Evolutionary conservation across 495 filamentous ascomycete species (phyloP).

Genomic region (Podospora sp.): DNA sequence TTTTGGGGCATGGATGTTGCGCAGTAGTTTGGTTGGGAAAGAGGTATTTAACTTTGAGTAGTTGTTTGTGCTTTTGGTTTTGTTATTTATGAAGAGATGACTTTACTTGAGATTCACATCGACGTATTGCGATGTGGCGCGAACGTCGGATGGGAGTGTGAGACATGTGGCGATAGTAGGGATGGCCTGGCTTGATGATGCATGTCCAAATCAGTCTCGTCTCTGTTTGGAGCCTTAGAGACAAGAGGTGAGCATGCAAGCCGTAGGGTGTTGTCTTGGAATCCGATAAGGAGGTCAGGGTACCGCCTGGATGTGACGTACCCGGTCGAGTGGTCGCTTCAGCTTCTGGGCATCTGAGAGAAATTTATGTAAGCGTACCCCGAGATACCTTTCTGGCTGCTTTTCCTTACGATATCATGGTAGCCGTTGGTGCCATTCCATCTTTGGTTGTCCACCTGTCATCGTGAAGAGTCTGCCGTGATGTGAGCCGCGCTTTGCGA

Average conservation of each 20-base stretch:
- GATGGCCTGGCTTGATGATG: not conserved
- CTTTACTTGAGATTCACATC: not conserved
- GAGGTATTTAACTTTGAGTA: not conserved
- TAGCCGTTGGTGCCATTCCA: not conserved
- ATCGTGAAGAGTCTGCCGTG: not conserved
- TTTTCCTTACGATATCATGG: too few relatives aligned
- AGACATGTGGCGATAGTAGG: not conserved
- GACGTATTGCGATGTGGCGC: not conserved
- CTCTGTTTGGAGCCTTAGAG: not conserved
- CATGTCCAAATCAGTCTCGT: not conserved
- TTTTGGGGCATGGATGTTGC: conserved; percentile 64
- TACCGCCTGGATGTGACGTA: too few relatives aligned
- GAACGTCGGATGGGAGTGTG: not conserved
- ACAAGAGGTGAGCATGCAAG: too few relatives aligned
- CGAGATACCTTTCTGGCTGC: too few relatives aligned
- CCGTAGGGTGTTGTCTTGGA: too few relatives aligned
- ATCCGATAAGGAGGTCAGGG: too few relatives aligned
- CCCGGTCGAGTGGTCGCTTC: too few relatives aligned
- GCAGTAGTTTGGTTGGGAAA: too few relatives aligned
- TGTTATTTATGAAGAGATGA: not conserved
- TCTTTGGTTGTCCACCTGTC: not conserved
- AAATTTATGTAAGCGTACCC: too few relatives aligned
- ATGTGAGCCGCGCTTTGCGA: not conserved
- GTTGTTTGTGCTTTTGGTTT: too few relatives aligned
- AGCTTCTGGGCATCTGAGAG: too few relatives aligned